Evolutionary conservation across 192 early-diverging fungal species (phyloP), one percentile per base, ranked within the genome.

Genomic region (Entomortierella chlamydospora): DNA sequence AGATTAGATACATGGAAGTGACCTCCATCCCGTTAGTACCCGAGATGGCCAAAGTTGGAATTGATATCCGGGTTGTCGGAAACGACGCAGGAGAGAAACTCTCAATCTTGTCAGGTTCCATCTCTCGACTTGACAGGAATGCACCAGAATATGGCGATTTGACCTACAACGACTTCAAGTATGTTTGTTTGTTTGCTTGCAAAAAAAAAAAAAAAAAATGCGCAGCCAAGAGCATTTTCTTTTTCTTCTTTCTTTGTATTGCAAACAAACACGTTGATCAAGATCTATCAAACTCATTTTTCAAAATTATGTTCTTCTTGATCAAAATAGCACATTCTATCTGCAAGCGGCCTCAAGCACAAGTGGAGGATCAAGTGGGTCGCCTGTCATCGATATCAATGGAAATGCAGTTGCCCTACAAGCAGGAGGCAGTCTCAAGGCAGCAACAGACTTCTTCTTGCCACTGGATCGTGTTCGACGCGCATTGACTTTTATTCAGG

Each of bases 61-160:
- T 94, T 62, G 94, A 94, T 28, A 93, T 95, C 70, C 84, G 90
- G 33, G 92, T 95, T 26, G 87, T 91, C 39, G 90, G 89, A 70
- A 94, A 94, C 81, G 93, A 94, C 71, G 93, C 93, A 33, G 92
- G 92, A 57, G 92, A 95, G 79, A 93, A 95, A 70, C 84, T 95
- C 23, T 89, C 86, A 26, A 95, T 95, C 58, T 79, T 95, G 64
- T 88, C 91, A 7, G 94, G 94, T n/a, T 90, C 88, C 22, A 93
- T 95, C 49, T 94, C 93, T 15, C 85, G 94, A 47, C 72, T 94
- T 31, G 91, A 95, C 81, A 83, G 94, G 23, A 95, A 95, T 60
- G 89, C 91, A 13, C 94, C 94, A 11, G 91, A 92, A 54, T 95
- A 93, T 66, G 93, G 92, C 1, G 92, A 93, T 45, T 69, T 93